phyloP scores from a whole-genome alignment of 78 protist species.

The Pelomyxa schiedti region DNA sequence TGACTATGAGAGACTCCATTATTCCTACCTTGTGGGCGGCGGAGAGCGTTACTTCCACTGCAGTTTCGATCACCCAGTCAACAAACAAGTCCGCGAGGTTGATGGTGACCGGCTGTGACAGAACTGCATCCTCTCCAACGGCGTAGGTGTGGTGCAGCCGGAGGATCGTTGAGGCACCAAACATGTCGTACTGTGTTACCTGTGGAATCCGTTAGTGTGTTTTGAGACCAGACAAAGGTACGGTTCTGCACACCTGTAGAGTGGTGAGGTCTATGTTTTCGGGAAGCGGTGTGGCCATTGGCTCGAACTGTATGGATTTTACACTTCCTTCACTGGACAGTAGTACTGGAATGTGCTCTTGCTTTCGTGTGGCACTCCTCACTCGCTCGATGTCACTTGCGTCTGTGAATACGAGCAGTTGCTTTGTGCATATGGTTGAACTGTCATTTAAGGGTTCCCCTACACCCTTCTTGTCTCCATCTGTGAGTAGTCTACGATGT shows the following conservation, averaged over 20 bases:
- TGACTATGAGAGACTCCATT: neutral
- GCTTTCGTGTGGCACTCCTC: neutral
- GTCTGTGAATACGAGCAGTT: neutral
- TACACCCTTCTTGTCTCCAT: neutral
- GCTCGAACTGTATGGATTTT: neutral
- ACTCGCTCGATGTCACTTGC: neutral
- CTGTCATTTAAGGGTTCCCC: neutral
- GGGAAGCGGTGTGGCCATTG: neutral
- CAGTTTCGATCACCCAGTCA: neutral
- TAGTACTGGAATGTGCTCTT: neutral
- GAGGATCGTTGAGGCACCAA: neutral
- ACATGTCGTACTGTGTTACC: no score
- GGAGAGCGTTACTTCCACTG: neutral
- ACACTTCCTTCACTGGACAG: neutral
- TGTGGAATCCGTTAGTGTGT: no score
- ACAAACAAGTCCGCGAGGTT: neutral
- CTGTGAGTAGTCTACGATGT: neutral
- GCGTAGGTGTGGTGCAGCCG: neutral
- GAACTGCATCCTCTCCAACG: neutral
- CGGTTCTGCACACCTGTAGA: neutral
- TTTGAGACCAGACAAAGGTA: no score
- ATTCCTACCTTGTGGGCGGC: no score
- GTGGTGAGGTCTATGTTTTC: neutral
- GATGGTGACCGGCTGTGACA: neutral
- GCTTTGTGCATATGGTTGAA: neutral